phyloP scores from a whole-genome alignment of 2,329 filamentous ascomycete species.

The Fonsecaea pugnacius region DNA sequence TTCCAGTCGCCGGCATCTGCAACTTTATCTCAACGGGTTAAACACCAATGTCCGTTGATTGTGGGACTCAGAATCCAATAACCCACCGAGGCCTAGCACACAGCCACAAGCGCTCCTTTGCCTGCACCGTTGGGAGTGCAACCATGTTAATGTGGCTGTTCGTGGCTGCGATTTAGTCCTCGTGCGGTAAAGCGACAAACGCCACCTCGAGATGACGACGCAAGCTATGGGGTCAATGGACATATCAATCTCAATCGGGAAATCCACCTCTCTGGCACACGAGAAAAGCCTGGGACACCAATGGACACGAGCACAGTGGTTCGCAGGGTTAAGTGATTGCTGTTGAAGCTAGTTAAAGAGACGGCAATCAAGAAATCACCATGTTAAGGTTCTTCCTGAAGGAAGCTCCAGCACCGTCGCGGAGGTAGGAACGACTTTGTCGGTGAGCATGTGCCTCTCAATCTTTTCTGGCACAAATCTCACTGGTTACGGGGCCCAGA shows the following conservation, averaged over 20 bases:
- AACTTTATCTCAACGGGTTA: neutral
- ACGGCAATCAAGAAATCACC: neutral
- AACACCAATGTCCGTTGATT: neutral
- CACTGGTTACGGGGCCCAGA: neutral
- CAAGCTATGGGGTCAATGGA: neutral
- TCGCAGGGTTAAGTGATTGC: neutral
- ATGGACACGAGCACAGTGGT: neutral
- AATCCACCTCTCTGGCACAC: neutral
- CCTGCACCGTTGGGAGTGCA: slow-evolving; percentile 1
- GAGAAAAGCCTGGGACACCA: neutral
- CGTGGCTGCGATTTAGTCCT: slow-evolving; percentile 20
- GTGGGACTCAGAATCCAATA: neutral
- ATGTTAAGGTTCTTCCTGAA: neutral
- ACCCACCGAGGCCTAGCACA: neutral
- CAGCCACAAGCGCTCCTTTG: slow-evolving; percentile 6
- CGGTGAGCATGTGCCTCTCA: slow-evolving; percentile 16
- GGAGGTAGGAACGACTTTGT: neutral
- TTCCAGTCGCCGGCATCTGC: neutral
- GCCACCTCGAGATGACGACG: slow-evolving; percentile 18
- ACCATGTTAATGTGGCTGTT: slow-evolving; percentile 17
- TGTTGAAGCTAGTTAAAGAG: neutral
- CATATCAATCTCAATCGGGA: slow-evolving; percentile 10
- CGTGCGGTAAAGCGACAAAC: slow-evolving; percentile 8
- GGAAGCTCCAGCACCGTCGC: neutral
- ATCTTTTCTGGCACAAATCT: neutral